Base-by-base conservation (phyloP, 2,329 filamentous ascomycete genomes). In the Arachnomyces sp. region DNA sequence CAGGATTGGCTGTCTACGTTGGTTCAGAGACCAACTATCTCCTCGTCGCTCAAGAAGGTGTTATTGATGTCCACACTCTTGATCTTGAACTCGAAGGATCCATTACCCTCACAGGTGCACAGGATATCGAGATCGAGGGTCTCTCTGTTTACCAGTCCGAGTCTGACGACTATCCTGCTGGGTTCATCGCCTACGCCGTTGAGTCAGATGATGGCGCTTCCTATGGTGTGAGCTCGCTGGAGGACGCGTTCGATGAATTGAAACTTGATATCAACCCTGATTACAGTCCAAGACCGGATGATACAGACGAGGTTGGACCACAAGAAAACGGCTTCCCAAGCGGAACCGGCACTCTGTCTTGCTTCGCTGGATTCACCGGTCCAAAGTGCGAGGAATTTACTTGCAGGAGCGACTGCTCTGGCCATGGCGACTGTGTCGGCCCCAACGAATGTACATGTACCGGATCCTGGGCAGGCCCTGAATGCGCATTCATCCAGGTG, bases 401-500 rank as follows among this genome's bases (percentile, higher is more conserved):
- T 2, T 72, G 68, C 42, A 53, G 49, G 2, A 54, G 67, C 28
- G 50, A 63, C 44, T 72, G 68, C 49, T 67, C 64, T 3, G 57
- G 56, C 0, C 63, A 61, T 28, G 68, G 67, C 1, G 53, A 51
- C 7, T 72, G 68, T 30, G 48, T 65, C 3, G 65, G 65, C 1
- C 59, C 68, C 0, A 66, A 70, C 18, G 43, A 50, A 3, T 72
- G 68, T 43, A 45, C 55, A 15, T 72, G 69, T 20, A 54, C 63
- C 1, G 47, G 55, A 3, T 62, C 63, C 13, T 72, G 65, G 66
- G 66, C 65, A 3, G 68, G 68, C 0, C 53, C 69, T 0, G 60
- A 67, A 40, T 73, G 68, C 50, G 63, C 63, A 2, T 71, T 70
- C 45, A 55, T 69, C 13, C 51, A 64, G 0, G 61, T 71, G 0